Conservation (phyloP, 2,329 filamentous ascomycete species). For the Penicillium sp. region DNA sequence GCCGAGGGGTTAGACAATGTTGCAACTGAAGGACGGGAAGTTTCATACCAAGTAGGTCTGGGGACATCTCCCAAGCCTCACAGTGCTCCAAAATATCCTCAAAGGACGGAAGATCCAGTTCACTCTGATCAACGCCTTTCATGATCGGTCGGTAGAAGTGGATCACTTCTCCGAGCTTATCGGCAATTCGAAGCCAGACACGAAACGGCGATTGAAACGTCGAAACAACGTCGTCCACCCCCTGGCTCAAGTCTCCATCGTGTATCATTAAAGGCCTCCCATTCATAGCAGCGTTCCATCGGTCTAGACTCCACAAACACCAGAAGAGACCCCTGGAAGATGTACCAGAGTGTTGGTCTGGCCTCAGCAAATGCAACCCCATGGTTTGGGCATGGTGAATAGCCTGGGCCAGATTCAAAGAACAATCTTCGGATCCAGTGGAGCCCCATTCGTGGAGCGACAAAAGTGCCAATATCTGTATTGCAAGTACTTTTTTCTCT, state of each 20-base stretch:
- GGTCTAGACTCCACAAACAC: constrained; percentile 26
- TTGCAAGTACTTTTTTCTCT: constrained; percentile 27
- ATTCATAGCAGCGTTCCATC: constrained; percentile 25
- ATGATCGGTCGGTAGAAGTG: constrained; percentile 14
- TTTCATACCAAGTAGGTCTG: constrained; percentile 1
- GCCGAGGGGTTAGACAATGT: not conserved
- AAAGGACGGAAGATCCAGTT: constrained; percentile 5
- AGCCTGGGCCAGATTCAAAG: constrained; percentile 31
- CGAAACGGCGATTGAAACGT: constrained; percentile 16
- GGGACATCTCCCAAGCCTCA: not conserved
- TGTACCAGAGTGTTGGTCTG: constrained; percentile 1
- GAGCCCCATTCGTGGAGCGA: constrained; percentile 36
- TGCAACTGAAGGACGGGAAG: not conserved
- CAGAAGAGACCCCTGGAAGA: constrained; percentile 18
- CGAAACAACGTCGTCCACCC: constrained; percentile 9
- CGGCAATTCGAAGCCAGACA: constrained; percentile 16
- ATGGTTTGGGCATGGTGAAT: constrained; percentile 35
- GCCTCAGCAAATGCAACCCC: constrained; percentile 29
- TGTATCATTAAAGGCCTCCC: constrained; percentile 25
- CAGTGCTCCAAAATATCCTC: constrained; percentile 5
- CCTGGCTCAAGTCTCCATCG: constrained; percentile 19
- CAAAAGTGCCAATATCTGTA: constrained; percentile 33
- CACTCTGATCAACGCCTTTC: constrained; percentile 3
- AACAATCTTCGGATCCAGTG: constrained; percentile 33
- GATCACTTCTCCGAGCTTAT: constrained; percentile 11